Evolutionary conservation across 306 rosid genomes (phyloP).

Genomic region (Mimosa pudica): DNA sequence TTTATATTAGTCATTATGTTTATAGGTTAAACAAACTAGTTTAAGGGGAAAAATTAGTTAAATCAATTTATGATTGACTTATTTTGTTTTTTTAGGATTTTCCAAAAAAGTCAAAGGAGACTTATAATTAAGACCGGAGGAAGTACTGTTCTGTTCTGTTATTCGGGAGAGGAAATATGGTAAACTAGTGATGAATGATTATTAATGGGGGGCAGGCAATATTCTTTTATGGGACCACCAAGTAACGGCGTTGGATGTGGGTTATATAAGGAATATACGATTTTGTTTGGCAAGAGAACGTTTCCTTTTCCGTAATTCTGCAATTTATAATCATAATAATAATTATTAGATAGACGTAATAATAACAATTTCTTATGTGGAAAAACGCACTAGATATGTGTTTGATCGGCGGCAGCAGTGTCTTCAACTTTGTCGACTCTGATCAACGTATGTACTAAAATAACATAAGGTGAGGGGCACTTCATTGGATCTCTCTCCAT

Average conservation of each 20-base stretch:
- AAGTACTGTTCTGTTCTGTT: neutral
- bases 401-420: neutral
- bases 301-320: neutral
- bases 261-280: neutral
- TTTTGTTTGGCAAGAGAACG: neutral
- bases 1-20: no score
- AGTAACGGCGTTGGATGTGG: conserved; percentile 19
- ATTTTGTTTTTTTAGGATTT: no score
- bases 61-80: no score
- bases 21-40: no score
- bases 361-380: neutral
- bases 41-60: no score
- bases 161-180: neutral
- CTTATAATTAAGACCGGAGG: no score
- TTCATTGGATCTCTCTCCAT: no score
- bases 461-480: no score
- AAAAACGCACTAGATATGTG: neutral
- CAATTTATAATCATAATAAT: neutral
- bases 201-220: neutral
- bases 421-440: neutral
- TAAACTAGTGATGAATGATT: neutral
- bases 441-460: no score
- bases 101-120: no score
- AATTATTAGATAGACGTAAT: neutral
- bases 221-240: neutral